Percentiles rank a stretch among this genome's conserved stretches.
These are phyloP conservation scores for Haplosporangium sp. DNA, from an alignment of 371 early-diverging fungal genomes.

Conservation along the genomic window DNA sequence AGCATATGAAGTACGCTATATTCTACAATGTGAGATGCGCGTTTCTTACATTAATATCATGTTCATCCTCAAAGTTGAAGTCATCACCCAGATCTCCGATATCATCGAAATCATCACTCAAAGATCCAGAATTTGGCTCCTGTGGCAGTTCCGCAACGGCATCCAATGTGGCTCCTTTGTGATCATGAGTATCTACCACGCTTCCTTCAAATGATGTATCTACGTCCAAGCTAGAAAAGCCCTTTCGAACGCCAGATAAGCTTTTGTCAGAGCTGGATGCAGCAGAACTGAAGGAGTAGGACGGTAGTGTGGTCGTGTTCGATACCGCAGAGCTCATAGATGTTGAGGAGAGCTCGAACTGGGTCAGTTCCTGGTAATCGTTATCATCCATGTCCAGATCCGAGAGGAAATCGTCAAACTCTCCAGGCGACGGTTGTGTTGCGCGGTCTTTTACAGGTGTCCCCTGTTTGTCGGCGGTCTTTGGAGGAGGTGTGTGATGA, in stretches of 20 bases:
- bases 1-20: no score
- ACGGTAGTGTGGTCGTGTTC: not conserved
- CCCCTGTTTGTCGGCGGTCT: slow-evolving; percentile 1
- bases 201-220: not conserved
- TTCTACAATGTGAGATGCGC: no score
- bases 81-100: slow-evolving; percentile 32
- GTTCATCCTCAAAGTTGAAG: slow-evolving; percentile 25
- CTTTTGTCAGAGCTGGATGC: slow-evolving; percentile 13
- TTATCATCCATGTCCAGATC: slow-evolving; percentile 42
- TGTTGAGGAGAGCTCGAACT: slow-evolving; percentile 22
- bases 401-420: slow-evolving; percentile 39
- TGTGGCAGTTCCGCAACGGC: no score
- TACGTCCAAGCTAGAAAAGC: not conserved
- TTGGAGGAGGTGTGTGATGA: not conserved
- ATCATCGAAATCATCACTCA: slow-evolving; percentile 28
- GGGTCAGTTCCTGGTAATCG: slow-evolving; percentile 38
- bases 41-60: slow-evolving; percentile 5
- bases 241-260: not conserved
- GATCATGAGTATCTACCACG: not conserved
- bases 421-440: slow-evolving; percentile 26
- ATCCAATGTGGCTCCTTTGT: not conserved
- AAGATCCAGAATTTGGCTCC: not conserved
- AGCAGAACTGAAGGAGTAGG: not conserved
- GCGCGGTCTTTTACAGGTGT: slow-evolving; percentile 6
- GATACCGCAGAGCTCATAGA: slow-evolving; percentile 12